A percentile compares a stretch with the other conserved stretches of the same genome.
phyloP scores from a whole-genome alignment of 192 early-diverging fungal genomes.

The Cetraspora pellucida region DNA sequence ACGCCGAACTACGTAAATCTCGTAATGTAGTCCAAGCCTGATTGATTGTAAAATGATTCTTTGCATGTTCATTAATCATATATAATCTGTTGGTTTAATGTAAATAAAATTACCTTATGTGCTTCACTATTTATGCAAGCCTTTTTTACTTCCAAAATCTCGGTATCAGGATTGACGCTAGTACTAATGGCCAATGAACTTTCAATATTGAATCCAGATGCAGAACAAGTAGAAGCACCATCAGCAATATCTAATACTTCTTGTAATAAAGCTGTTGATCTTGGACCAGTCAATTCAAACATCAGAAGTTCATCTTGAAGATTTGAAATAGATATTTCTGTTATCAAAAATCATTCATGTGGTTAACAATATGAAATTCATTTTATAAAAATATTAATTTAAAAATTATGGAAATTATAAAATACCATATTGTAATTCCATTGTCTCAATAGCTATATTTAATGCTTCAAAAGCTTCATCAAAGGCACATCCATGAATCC shows the following conservation, averaged over 20 bases:
- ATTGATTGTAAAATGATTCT: slow-evolving; percentile 1
- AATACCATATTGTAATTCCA: slow-evolving; percentile 20
- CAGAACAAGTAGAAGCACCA: background rate
- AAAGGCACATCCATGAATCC: slow-evolving; percentile 75
- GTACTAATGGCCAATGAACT: too few relatives aligned
- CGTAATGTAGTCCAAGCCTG: slow-evolving; percentile 54
- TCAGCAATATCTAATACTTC: slow-evolving; percentile 58
- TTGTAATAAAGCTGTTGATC: slow-evolving; percentile 74
- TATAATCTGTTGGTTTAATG: background rate
- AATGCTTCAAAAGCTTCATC: slow-evolving; percentile 47
- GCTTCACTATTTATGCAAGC: slow-evolving; percentile 34
- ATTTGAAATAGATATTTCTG: slow-evolving; percentile 46
- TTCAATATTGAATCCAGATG: too few relatives aligned
- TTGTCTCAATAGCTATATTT: slow-evolving; percentile 32
- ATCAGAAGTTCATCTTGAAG: slow-evolving; percentile 59
- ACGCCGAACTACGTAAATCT: slow-evolving; percentile 62
- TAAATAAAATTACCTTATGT: slow-evolving; percentile 43
- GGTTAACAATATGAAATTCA: background rate
- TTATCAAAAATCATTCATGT: background rate
- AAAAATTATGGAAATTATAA: too few relatives aligned
- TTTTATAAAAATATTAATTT: background rate
- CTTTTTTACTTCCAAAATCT: background rate
- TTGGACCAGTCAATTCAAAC: slow-evolving; percentile 90
- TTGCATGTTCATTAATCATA: background rate
- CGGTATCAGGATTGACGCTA: too few relatives aligned